These are phyloP conservation scores for Nidularia pulvinata DNA, from an alignment of 768 basidiomycete genomes.

Conservation along the genomic window DNA sequence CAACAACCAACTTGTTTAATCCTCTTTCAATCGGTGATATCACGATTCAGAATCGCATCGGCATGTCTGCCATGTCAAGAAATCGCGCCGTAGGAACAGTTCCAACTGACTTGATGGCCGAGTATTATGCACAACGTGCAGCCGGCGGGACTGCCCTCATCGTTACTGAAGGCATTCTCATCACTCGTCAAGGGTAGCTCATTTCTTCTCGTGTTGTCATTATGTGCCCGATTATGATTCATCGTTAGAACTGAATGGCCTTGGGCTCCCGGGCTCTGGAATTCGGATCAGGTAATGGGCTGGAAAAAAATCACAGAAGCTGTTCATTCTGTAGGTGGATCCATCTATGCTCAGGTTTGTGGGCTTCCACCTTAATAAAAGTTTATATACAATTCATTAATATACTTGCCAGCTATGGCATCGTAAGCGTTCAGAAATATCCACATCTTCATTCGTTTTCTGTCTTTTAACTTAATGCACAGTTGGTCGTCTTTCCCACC, in stretches of 20 bases:
- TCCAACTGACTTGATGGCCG: constrained; percentile 32
- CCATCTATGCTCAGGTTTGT: constrained; percentile 42
- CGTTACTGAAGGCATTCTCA: constrained; percentile 35
- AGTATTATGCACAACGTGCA: constrained; percentile 41
- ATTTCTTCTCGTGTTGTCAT: neutral
- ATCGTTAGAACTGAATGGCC: constrained; percentile 38
- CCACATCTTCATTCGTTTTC: neutral
- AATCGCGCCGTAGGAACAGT: constrained; percentile 33
- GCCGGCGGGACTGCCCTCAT: constrained; percentile 32
- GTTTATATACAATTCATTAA: neutral
- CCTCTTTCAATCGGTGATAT: constrained; percentile 22
- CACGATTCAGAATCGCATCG: constrained; percentile 32
- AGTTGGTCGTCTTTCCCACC: constrained; percentile 34
- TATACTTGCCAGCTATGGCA: constrained; percentile 26
- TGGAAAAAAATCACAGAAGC: constrained; percentile 47
- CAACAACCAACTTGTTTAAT: neutral
- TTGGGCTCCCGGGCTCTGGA: constrained; percentile 47
- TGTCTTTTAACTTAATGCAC: neutral
- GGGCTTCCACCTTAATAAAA: neutral
- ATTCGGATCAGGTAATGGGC: constrained; percentile 33
- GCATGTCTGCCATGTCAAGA: constrained; percentile 38
- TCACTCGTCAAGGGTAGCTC: constrained; percentile 37
- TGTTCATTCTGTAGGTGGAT: constrained; percentile 42
- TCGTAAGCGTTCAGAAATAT: constrained; percentile 15
- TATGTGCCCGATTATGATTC: neutral